Base-by-base conservation (phyloP, 2,329 filamentous ascomycete species). In the Cercospora sesami region DNA sequence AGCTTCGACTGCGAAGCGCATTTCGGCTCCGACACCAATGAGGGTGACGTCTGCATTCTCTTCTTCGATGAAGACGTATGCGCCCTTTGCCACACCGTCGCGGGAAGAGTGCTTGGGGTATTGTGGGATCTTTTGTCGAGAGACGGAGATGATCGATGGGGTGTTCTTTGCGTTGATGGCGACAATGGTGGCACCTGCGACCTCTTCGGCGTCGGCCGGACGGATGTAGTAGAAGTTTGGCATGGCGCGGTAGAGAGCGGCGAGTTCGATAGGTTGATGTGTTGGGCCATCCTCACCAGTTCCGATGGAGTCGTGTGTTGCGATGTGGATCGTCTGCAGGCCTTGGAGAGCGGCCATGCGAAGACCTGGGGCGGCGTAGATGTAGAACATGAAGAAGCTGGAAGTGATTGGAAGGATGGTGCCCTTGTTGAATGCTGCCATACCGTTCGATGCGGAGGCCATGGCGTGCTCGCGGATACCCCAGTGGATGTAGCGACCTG, bases 391-490 rank as follows among this genome's bases (percentile, higher is more conserved):
- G 75, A 80, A 79, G 75, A 79, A 78, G 62, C 71, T 73, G 48
- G 77, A 77, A 5, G 79, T 80, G 31, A 80, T 73, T 4, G 79
- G 79, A 14, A 80, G 67, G 71, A 80, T 76, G 5, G 75, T 76
- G 30, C 78, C 76, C n/a, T 75, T 75, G 57, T 75, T 73, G 73
- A 75, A 80, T 4, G 79, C 79, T 2, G 79, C 77, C 33, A 80
- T 74, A 18, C 79, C 79, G 67, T 80, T 80, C 16, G 78, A 82
- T 26, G 87, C 84, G 31, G 83, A 78, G 2, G 82, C 82, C 87
- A 90, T 89, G 64, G 86, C 86, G 73, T 89, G 86, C 71, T 89
- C 86, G 5, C 87, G 84, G 64, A 89, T 84, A 45, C 86, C 87
- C 75, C 83, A 89, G 75, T 86, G 86, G 70, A 89, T 80, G 69